Conservation (phyloP, 2,329 filamentous ascomycete species). For the Didymellaceae sp. region DNA sequence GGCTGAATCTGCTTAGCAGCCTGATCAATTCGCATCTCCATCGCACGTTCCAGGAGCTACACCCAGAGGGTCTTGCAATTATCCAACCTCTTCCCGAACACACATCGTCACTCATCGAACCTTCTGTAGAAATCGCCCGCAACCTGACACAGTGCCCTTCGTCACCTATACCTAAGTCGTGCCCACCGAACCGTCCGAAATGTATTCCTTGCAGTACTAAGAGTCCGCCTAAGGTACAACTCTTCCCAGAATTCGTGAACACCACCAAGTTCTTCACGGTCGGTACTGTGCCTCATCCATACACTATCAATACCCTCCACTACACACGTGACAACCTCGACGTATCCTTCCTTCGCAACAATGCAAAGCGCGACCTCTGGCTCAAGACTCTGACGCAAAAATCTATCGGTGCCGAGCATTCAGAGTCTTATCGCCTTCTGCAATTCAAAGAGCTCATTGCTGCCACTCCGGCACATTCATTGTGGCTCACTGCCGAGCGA, state of each 20-base stretch:
- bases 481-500: constrained; percentile 82
- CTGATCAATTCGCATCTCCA: constrained; percentile 89
- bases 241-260: constrained; percentile 73
- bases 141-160: constrained; percentile 78
- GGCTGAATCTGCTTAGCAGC: constrained; percentile 69
- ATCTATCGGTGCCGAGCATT: constrained; percentile 68
- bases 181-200: constrained; percentile 78
- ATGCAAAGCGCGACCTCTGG: constrained; percentile 79
- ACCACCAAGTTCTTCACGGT: constrained; percentile 77
- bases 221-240: constrained; percentile 70
- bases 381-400: constrained; percentile 73
- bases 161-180: constrained; percentile 75
- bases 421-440: constrained; percentile 70
- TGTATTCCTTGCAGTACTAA: constrained; percentile 75
- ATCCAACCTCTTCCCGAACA: constrained; percentile 79
- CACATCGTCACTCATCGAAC: constrained; percentile 75
- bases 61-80: constrained; percentile 77
- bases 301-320: constrained; percentile 76
- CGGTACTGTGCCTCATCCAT: constrained; percentile 88
- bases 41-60: constrained; percentile 80
- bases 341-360: constrained; percentile 56
- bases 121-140: constrained; percentile 71
- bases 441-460: constrained; percentile 84
- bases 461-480: constrained; percentile 64
- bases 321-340: constrained; percentile 58